Percentiles rank a stretch among this genome's conserved stretches.
These are phyloP conservation scores for Picochlorum sp. DNA, from an alignment of 139 green algal species.

Conservation along the genomic window DNA sequence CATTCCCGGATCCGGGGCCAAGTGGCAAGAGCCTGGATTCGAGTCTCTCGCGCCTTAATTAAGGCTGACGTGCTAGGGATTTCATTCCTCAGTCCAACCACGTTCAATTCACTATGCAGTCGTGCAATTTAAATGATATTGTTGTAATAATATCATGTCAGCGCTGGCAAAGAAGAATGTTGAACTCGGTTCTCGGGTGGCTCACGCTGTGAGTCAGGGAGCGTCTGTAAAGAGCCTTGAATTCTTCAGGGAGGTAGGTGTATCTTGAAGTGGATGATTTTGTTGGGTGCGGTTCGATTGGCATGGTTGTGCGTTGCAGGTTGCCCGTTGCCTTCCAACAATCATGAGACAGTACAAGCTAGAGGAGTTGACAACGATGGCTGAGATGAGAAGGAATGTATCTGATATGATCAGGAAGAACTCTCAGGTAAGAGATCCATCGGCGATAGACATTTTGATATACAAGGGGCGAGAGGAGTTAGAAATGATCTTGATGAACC, in stretches of 20 bases:
- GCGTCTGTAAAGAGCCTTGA: neutral
- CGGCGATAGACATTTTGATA: conserved; percentile 69
- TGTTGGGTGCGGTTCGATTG: neutral
- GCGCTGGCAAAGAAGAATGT: conserved; percentile 5
- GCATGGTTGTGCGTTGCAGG: conserved; percentile 16
- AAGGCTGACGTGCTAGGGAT: no score
- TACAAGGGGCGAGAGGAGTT: conserved; percentile 82
- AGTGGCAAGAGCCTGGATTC: no score
- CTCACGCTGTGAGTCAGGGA: neutral
- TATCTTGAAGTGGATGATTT: neutral
- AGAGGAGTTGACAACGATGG: conserved; percentile 36
- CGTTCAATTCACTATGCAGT: no score
- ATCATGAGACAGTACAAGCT: conserved; percentile 43
- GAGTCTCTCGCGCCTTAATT: no score
- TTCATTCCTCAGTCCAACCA: no score
- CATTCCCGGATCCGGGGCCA: no score
- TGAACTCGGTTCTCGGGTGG: neutral
- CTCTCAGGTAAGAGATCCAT: conserved; percentile 19
- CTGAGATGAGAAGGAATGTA: conserved; percentile 36
- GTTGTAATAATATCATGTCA: neutral
- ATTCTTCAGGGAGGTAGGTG: conserved; percentile 1
- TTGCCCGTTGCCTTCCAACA: conserved; percentile 38
- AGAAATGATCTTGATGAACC: conserved; percentile 73
- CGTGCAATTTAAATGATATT: no score
- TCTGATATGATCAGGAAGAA: conserved; percentile 34